Base-by-base conservation (phyloP, 208 protist genomes). In the Acanthamoeba royreba region DNA sequence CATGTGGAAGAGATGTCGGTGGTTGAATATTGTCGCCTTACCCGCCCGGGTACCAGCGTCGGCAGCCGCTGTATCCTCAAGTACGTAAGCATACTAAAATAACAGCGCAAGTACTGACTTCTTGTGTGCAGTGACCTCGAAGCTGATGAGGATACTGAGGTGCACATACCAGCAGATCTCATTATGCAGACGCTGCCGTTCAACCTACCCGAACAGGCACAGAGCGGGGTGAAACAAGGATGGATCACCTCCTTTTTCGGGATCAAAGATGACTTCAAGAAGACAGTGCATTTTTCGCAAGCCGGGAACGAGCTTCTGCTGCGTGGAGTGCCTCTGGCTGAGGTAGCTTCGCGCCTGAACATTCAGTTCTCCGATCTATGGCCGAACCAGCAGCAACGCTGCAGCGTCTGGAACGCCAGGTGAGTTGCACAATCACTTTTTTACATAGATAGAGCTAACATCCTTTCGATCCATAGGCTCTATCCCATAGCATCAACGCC, bases 211-310 rank as follows among this genome's bases (percentile, higher is more conserved):
- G 42, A n/a, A 3, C 0, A 4, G 5, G 69, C n/a, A n/a, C n/a
- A n/a, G n/a, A n/a, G 33, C 28, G 35, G 31, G 40, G 69, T 13
- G 9, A 35, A 13, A 38, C 31, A 69, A 33, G 58, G 69, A 4
- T 79, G 69, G 69, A 79, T 79, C 69, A 79, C 69, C 69, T n/a
- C 69, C 38, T 79, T 79, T 40, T 79, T 79, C 38, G 69, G 38
- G 43, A 17, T 15, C 5, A 31, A n/a, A 17, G 43, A 53, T 45
- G 9, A 79, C 72, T 83, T 83, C 72, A 83, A 83, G 72, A 83
- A 83, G 72, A 17, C 15, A 11, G 66, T 28, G 8, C 13, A n/a
- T n/a, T n/a, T 22, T 15, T 7, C 40, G 72, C 38, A 38, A 9
- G 42, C 38, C 72, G 15, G 52, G 72, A 45, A 38, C n/a, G 72